Conservation (phyloP, 805 yeast species). For the Myxozyma lipomycoides region DNA sequence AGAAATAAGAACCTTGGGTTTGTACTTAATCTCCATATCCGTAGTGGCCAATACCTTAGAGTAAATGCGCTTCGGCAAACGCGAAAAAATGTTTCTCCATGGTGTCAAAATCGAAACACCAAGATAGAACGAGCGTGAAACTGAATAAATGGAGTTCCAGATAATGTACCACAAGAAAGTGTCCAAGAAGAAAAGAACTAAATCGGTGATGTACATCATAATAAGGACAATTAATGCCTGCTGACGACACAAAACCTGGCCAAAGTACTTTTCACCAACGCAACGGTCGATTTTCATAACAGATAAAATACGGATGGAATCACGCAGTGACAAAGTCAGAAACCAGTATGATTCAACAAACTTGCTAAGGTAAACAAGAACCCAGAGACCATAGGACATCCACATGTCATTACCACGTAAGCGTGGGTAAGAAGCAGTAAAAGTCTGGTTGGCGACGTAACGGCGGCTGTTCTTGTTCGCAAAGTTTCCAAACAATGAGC, state of each 20-base stretch:
- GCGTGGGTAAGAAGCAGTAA: slow-evolving; percentile 84
- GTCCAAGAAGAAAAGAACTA: slow-evolving; percentile 95
- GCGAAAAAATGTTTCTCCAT: slow-evolving; percentile 97
- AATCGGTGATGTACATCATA: slow-evolving; percentile 87
- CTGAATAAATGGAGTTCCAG: slow-evolving; percentile 90
- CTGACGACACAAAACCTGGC: slow-evolving; percentile 65
- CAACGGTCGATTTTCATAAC: slow-evolving; percentile 81
- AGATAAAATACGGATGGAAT: slow-evolving; percentile 87
- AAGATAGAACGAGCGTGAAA: slow-evolving; percentile 95
- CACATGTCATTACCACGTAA: slow-evolving; percentile 89
- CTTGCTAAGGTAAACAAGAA: slow-evolving; percentile 83
- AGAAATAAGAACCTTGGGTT: slow-evolving; percentile 95
- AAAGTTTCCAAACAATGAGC: slow-evolving; percentile 91
- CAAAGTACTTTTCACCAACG: slow-evolving; percentile 91
- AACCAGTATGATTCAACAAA: slow-evolving; percentile 87
- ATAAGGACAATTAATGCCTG: slow-evolving; percentile 89
- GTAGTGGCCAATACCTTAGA: slow-evolving; percentile 96
- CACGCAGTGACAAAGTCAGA: slow-evolving; percentile 82
- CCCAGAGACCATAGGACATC: slow-evolving; percentile 92
- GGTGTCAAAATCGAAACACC: slow-evolving; percentile 99
- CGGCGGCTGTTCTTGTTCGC: slow-evolving; percentile 81
- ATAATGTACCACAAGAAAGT: slow-evolving; percentile 98
- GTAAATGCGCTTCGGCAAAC: slow-evolving; percentile 98
- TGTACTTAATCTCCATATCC: slow-evolving; percentile 98
- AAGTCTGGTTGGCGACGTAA: slow-evolving; percentile 89